Percentiles rank a stretch among this genome's conserved stretches.
Evolutionary conservation across 176 grass and related monocot species (phyloP).

Genomic region (Oryza glumipatula): DNA sequence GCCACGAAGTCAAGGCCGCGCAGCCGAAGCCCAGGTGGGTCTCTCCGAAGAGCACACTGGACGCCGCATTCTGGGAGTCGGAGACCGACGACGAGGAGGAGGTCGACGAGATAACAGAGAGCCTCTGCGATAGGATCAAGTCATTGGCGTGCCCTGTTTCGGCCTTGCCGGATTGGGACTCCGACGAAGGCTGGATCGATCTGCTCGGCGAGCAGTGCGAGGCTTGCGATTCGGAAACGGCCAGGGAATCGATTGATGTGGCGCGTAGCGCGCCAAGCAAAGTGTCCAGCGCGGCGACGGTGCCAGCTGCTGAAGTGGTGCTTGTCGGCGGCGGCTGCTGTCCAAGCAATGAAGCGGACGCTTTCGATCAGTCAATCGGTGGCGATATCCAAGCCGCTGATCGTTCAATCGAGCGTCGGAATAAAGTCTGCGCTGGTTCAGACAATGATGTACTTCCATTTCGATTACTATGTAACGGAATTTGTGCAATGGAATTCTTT

Average conservation of each 20-base stretch:
- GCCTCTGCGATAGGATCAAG: constrained; percentile 38
- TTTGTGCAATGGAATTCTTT: constrained; percentile 32
- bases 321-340: constrained; percentile 4
- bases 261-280: constrained; percentile 18
- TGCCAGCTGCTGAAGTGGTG: constrained; percentile 25
- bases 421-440: background rate
- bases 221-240: background rate
- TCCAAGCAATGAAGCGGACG: background rate
- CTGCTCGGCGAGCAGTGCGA: constrained; percentile 16
- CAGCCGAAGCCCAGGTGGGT: constrained; percentile 33
- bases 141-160: constrained; percentile 24
- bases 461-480: background rate
- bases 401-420: background rate
- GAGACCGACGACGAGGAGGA: constrained; percentile 44
- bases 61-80: constrained; percentile 58
- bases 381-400: background rate
- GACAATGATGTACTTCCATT: background rate
- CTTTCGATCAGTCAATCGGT: background rate
- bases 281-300: constrained; percentile 1
- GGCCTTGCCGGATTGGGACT: constrained; percentile 42
- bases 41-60: constrained; percentile 78
- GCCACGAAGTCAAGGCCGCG: background rate
- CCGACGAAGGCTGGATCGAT: constrained; percentile 49
- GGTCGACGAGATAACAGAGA: background rate
- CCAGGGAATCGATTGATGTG: constrained; percentile 21